Conservation (phyloP, 1,139 yeast genomes). For the Lizanozyma gosingica region DNA sequence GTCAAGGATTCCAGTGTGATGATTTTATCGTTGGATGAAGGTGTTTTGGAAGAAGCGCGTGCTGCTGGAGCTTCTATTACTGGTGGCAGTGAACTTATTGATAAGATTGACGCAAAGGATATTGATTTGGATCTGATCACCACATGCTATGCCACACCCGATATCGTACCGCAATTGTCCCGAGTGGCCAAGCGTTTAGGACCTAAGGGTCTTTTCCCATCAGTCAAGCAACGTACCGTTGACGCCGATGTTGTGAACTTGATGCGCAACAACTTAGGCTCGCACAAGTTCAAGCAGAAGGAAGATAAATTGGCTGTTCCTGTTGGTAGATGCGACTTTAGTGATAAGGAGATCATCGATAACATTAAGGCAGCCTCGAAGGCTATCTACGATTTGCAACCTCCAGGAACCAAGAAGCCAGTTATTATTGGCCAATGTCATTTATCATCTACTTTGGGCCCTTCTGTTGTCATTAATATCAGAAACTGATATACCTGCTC, state of each 20-base stretch:
- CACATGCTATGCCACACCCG: conserved; percentile 81
- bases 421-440: conserved; percentile 64
- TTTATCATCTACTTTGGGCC: conserved; percentile 69
- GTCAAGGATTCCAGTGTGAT: conserved; percentile 55
- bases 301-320: conserved; percentile 54
- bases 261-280: conserved; percentile 52
- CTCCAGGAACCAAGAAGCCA: conserved; percentile 55
- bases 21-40: conserved; percentile 57
- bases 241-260: conserved; percentile 51
- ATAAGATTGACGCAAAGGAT: conserved; percentile 46
- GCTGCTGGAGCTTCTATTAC: conserved; percentile 50
- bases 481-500: no score
- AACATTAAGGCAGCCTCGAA: conserved; percentile 66
- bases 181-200: conserved; percentile 71
- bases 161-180: conserved; percentile 52
- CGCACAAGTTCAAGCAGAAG: conserved; percentile 66
- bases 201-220: conserved; percentile 86
- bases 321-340: conserved; percentile 70
- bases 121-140: conserved; percentile 51
- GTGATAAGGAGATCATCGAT: conserved; percentile 65
- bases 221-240: conserved; percentile 79
- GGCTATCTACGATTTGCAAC: conserved; percentile 51
- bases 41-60: conserved; percentile 43
- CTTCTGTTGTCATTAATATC: conserved; percentile 64
- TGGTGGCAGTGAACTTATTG: conserved; percentile 70